Evolutionary conservation across 1,284 basidiomycete species (phyloP).

Genomic region (Moesziomyces aphidis): DNA sequence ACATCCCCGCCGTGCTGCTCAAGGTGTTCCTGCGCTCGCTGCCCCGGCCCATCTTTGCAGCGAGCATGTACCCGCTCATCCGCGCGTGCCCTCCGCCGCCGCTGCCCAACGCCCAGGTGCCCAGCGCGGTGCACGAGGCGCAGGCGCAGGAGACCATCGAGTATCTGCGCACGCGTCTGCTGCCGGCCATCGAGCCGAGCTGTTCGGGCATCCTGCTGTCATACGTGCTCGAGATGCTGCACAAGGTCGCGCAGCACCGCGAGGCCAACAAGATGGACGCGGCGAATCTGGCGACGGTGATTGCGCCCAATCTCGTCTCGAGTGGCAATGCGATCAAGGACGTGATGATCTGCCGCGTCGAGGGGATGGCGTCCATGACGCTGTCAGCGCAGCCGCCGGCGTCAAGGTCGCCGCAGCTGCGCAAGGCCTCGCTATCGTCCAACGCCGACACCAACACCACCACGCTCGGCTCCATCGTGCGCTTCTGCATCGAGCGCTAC

Average conservation of each 20-base stretch:
- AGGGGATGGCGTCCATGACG: slow-evolving; percentile 78
- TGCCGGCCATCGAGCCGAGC: slow-evolving; percentile 75
- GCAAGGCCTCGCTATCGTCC: slow-evolving; percentile 13
- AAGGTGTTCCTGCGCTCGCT: slow-evolving; percentile 86
- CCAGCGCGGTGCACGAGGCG: not conserved
- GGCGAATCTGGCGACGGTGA: slow-evolving; percentile 80
- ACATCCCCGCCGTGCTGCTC: slow-evolving; percentile 83
- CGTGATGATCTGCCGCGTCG: slow-evolving; percentile 72
- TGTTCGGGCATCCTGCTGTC: slow-evolving; percentile 81
- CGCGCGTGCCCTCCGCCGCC: slow-evolving; percentile 74
- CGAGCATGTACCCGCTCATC: slow-evolving; percentile 76
- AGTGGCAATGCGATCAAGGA: slow-evolving; percentile 53
- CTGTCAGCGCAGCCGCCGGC: not conserved
- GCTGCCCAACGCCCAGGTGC: not conserved
- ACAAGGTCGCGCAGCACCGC: slow-evolving; percentile 78
- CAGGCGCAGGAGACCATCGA: slow-evolving; percentile 71
- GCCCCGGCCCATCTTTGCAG: slow-evolving; percentile 79
- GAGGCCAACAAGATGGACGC: slow-evolving; percentile 82
- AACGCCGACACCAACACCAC: slow-evolving; percentile 69
- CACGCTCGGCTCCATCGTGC: slow-evolving; percentile 79
- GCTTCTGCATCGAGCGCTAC: slow-evolving; percentile 81
- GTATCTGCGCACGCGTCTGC: slow-evolving; percentile 52
- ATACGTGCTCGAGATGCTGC: slow-evolving; percentile 78
- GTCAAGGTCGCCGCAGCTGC: slow-evolving; percentile 3
- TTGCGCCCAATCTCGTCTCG: slow-evolving; percentile 77